Conservation (phyloP, 106 monocot species). For the Gastrodia elata region DNA sequence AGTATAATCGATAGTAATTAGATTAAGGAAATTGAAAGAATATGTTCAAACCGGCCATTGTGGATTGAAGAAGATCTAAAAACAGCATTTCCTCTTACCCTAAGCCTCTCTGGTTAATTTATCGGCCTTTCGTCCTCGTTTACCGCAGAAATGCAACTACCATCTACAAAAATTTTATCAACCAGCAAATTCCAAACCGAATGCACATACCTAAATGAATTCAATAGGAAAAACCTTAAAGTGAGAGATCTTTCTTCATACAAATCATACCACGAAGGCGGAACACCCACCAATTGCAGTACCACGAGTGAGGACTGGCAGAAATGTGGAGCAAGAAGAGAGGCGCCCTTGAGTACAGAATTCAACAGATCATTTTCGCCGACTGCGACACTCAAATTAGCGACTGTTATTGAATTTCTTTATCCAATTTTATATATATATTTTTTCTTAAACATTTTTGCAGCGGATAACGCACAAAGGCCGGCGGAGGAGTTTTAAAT, state of each 20-base stretch:
- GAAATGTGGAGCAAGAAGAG: not conserved
- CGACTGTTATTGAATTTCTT: too few species aligned
- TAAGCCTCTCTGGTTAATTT: not conserved
- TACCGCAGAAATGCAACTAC: not conserved
- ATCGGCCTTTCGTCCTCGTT: conserved; percentile 2
- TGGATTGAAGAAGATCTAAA: not conserved
- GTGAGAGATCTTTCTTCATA: not conserved
- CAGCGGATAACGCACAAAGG: too few species aligned
- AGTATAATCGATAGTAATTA: not conserved
- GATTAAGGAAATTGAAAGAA: not conserved
- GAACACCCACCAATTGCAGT: not conserved
- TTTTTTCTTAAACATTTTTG: too few species aligned
- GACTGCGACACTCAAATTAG: not conserved
- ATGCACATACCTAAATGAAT: not conserved
- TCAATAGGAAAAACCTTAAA: not conserved
- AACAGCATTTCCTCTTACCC: not conserved
- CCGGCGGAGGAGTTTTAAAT: too few species aligned
- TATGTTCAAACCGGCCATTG: not conserved
- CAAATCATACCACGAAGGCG: not conserved
- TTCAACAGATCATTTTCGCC: not conserved
- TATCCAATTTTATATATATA: too few species aligned
- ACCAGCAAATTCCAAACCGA: not conserved
- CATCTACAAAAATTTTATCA: not conserved
- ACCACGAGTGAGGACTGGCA: not conserved
- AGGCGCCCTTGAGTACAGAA: not conserved